Percentiles rank a stretch among this genome's conserved stretches.
Conservation (phyloP, 2,329 filamentous ascomycete genomes). For the Ophiostoma sp. region DNA sequence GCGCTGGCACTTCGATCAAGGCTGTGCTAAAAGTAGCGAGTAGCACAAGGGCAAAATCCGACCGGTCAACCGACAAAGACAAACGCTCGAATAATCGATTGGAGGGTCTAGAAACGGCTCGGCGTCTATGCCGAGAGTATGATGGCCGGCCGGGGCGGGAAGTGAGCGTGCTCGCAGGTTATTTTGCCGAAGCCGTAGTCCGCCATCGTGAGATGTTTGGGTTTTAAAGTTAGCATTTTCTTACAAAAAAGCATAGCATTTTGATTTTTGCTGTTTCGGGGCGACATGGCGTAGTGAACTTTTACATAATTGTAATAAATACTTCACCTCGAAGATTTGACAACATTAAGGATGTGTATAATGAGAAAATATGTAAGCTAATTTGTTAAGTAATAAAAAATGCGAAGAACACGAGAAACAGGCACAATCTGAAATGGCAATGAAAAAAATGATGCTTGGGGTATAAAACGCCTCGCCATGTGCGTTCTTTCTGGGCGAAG, state of each 20-base stretch:
- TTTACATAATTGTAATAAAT: not conserved
- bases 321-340: not conserved
- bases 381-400: not conserved
- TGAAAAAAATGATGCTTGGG: conserved; percentile 6
- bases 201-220: conserved; percentile 21
- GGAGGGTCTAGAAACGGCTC: conserved; percentile 15
- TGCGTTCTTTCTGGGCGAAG: not conserved
- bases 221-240: conserved; percentile 6
- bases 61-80: not conserved
- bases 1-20: conserved; percentile 19
- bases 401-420: not conserved
- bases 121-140: conserved; percentile 33
- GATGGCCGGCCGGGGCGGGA: conserved; percentile 34
- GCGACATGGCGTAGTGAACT: not conserved
- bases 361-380: not conserved
- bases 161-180: conserved; percentile 33
- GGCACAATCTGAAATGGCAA: not conserved
- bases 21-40: not conserved
- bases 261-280: not conserved
- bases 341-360: not conserved
- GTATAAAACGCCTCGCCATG: conserved; percentile 20
- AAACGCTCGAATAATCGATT: not conserved
- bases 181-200: conserved; percentile 26
- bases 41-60: not conserved
- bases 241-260: not conserved